Evolutionary conservation across 2,329 filamentous ascomycete genomes (phyloP).

Genomic region (Paecilomyces sp.): DNA sequence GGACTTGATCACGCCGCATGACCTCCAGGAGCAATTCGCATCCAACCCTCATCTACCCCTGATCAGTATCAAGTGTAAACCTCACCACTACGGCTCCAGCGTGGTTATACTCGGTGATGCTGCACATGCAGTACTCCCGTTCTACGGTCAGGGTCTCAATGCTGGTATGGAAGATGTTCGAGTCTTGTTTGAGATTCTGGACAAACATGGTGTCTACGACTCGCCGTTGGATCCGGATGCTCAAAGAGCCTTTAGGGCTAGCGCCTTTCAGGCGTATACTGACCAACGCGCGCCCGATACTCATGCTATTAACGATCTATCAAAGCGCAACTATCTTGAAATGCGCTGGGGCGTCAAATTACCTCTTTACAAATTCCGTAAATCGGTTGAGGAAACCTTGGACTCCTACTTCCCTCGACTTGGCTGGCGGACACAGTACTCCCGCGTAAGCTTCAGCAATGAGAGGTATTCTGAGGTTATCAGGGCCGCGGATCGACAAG

Average conservation of each 20-base stretch:
- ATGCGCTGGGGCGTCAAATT: slow-evolving; percentile 84
- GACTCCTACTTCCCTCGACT: slow-evolving; percentile 67
- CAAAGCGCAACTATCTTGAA: slow-evolving; percentile 83
- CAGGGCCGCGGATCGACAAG: slow-evolving; percentile 61
- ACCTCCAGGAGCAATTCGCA: slow-evolving; percentile 67
- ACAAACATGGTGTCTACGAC: slow-evolving; percentile 52
- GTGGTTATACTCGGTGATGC: slow-evolving; percentile 88
- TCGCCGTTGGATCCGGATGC: slow-evolving; percentile 31
- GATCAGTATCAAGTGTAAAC: slow-evolving; percentile 86
- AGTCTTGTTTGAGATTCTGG: slow-evolving; percentile 75
- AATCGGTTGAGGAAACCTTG: slow-evolving; percentile 77
- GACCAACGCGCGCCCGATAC: slow-evolving; percentile 67
- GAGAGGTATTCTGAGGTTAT: slow-evolving; percentile 83
- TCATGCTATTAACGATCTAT: slow-evolving; percentile 85
- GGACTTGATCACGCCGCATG: slow-evolving; percentile 50
- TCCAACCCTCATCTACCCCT: slow-evolving; percentile 84
- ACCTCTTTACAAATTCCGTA: slow-evolving; percentile 69
- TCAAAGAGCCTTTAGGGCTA: slow-evolving; percentile 34
- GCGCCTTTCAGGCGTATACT: slow-evolving; percentile 67
- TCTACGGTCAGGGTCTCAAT: slow-evolving; percentile 98
- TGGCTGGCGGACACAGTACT: slow-evolving; percentile 90
- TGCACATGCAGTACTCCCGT: slow-evolving; percentile 95
- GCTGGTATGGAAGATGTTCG: slow-evolving; percentile 90
- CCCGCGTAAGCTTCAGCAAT: slow-evolving; percentile 87
- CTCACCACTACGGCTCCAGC: slow-evolving; percentile 71